Conservation (phyloP, 129 eudicot genomes). For the Tanacetum coccineum region DNA sequence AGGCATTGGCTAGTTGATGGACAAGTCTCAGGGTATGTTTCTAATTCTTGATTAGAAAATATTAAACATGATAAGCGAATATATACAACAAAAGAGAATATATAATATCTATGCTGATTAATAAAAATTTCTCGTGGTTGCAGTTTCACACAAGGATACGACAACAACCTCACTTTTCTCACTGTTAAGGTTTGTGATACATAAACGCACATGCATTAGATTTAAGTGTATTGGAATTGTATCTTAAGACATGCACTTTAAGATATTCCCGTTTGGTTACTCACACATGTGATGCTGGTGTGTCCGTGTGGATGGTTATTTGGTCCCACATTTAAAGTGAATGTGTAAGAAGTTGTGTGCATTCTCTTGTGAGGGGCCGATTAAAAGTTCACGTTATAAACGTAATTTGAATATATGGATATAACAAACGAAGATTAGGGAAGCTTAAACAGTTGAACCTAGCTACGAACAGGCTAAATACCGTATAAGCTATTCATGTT, state of each 20-base stretch:
- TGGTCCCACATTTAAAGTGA: background rate
- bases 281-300: background rate
- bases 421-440: background rate
- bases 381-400: background rate
- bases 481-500: background rate
- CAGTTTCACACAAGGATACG: conserved; percentile 79
- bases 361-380: background rate
- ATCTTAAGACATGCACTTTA: conserved; percentile 2
- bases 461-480: background rate
- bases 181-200: conserved; percentile 64
- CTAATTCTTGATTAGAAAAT: background rate
- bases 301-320: background rate
- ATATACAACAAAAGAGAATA: background rate
- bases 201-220: background rate
- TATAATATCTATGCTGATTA: conserved; percentile 3
- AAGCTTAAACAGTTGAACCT: background rate
- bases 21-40: conserved; percentile 87
- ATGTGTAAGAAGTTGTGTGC: too few relatives aligned
- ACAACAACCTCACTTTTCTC: conserved; percentile 60
- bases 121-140: conserved; percentile 6
- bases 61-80: background rate
- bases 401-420: background rate
- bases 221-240: background rate
- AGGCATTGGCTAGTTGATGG: conserved; percentile 73
- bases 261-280: background rate